Evolutionary conservation across 306 rosid genomes (phyloP).

Genomic region (Castanea sativa): DNA sequence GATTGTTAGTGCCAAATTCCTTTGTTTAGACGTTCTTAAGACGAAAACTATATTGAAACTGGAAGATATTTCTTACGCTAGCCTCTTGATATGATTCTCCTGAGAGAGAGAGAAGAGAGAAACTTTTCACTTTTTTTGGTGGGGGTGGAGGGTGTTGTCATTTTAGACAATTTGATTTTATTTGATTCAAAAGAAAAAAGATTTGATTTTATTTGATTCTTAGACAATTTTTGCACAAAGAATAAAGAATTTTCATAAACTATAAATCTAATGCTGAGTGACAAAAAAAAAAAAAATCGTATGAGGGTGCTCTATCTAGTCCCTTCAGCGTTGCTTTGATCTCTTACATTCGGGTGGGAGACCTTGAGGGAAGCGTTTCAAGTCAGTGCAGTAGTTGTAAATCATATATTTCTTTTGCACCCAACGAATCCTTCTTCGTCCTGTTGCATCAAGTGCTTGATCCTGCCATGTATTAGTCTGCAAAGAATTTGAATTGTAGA

Average conservation of each 20-base stretch:
- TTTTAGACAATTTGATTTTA: no score
- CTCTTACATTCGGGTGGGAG: constrained; percentile 43
- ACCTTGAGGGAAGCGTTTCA: constrained; percentile 40
- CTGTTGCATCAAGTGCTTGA: constrained; percentile 34
- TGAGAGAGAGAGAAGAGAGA: no score
- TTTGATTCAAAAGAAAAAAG: no score
- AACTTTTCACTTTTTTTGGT: no score
- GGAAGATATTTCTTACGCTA: no score
- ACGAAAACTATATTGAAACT: no score
- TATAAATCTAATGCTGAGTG: not conserved
- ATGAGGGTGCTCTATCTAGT: not conserved
- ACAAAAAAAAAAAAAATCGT: not conserved
- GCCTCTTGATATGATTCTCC: no score
- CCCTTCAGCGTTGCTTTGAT: constrained; percentile 15
- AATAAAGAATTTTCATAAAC: constrained; percentile 7
- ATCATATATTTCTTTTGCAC: constrained; percentile 49
- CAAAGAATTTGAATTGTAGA: not conserved
- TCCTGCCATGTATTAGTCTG: constrained; percentile 15
- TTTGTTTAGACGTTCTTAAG: no score
- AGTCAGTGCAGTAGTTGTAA: constrained; percentile 47
- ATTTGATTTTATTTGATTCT: no score
- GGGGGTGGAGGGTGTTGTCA: no score
- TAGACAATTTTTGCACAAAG: not conserved
- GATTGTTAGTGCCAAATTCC: no score
- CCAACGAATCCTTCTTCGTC: constrained; percentile 42